phyloP scores from a whole-genome alignment of 352 stramenopile species.

The Phytopythium oedochilum region DNA sequence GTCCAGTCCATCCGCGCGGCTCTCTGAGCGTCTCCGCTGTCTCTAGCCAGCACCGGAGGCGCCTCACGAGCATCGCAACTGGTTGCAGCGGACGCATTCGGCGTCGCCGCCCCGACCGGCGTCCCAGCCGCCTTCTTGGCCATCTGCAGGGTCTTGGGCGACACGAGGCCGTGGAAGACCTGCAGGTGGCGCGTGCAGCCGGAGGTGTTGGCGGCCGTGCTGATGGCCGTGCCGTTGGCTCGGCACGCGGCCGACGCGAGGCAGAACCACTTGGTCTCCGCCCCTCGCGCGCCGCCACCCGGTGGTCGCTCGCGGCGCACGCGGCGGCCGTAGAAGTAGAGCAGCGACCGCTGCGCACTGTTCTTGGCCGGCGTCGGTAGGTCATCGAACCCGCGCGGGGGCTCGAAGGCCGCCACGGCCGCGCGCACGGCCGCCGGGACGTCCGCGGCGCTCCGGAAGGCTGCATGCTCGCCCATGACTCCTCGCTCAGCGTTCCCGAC shows the following conservation, averaged over 20 bases:
- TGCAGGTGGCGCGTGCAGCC: conserved; percentile 20
- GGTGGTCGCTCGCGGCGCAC: conserved; percentile 1
- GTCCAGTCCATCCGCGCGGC: conserved; percentile 8
- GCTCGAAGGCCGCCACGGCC: conserved; percentile 9
- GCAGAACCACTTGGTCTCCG: conserved; percentile 20
- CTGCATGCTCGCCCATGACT: too few relatives aligned
- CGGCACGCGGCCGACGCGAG: conserved; percentile 15
- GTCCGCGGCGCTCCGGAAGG: too few relatives aligned
- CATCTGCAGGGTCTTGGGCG: conserved; percentile 14
- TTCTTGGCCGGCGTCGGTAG: conserved; percentile 18
- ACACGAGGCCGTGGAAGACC: conserved; percentile 19
- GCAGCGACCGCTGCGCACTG: conserved; percentile 19
- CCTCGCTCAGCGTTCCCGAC: too few relatives aligned
- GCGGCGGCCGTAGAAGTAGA: conserved; percentile 20
- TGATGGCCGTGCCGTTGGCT: conserved; percentile 16
- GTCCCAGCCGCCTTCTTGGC: neutral
- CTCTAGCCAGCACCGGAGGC: neutral
- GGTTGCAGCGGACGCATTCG: too few relatives aligned
- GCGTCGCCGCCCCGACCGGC: too few relatives aligned
- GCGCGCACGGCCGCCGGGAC: conserved; percentile 3
- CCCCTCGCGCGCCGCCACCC: neutral
- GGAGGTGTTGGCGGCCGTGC: conserved; percentile 18
- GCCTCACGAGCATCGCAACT: neutral
- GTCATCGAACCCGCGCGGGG: conserved; percentile 10
- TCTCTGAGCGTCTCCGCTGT: neutral